Evolutionary conservation across 1,284 basidiomycete genomes (phyloP).

Genomic region (Cryptococcus sp.): DNA sequence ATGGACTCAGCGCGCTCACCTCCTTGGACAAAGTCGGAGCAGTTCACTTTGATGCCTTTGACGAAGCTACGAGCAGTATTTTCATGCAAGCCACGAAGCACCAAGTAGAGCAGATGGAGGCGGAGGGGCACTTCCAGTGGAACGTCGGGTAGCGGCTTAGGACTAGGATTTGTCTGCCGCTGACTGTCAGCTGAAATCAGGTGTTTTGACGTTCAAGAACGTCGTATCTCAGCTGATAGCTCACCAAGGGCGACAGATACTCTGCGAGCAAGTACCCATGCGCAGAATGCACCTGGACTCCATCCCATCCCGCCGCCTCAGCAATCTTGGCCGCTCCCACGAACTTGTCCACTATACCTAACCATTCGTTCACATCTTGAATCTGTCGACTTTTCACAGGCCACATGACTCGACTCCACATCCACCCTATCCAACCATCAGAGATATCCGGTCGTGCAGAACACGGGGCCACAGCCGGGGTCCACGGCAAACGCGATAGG

Average conservation of each 20-base stretch:
- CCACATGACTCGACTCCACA: constrained; percentile 63
- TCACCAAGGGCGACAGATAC: constrained; percentile 77
- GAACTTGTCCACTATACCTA: constrained; percentile 65
- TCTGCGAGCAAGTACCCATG: constrained; percentile 88
- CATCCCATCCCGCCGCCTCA: constrained; percentile 76
- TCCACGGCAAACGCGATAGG: constrained; percentile 39
- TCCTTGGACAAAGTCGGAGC: constrained; percentile 73
- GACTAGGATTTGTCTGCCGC: constrained; percentile 64
- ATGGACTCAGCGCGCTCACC: constrained; percentile 43
- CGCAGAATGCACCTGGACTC: constrained; percentile 82
- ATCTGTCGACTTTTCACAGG: constrained; percentile 62
- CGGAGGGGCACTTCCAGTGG: constrained; percentile 42
- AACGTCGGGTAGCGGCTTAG: constrained; percentile 64
- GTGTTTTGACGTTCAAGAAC: neutral
- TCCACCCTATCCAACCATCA: constrained; percentile 51
- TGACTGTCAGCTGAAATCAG: constrained; percentile 3
- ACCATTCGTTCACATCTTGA: constrained; percentile 62
- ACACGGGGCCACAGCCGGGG: constrained; percentile 72
- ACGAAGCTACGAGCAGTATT: constrained; percentile 66
- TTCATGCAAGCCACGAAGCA: constrained; percentile 65
- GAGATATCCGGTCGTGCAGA: constrained; percentile 58
- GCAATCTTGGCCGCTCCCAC: constrained; percentile 70
- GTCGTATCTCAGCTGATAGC: constrained; percentile 10
- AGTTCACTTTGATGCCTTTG: constrained; percentile 84
- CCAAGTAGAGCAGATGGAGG: constrained; percentile 67